Evolutionary conservation across 768 basidiomycete species (phyloP).

Genomic region (Leucocoprinus leucothites): DNA sequence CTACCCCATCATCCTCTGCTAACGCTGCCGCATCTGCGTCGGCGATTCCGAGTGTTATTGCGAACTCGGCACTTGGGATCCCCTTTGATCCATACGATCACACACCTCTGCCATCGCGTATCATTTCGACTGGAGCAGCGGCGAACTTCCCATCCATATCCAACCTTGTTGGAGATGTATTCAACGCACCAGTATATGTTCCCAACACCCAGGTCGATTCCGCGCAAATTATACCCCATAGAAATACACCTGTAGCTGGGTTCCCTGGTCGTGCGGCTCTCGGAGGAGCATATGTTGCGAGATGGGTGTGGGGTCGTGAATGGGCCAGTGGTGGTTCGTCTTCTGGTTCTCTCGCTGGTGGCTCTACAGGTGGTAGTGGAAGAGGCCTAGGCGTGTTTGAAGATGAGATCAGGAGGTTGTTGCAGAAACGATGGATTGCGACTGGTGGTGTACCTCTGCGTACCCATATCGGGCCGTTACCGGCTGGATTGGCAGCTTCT

Average conservation of each 20-base stretch:
- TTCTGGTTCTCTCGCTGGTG: neutral
- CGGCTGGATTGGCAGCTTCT: slow-evolving; percentile 15
- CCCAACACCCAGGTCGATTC: slow-evolving; percentile 75
- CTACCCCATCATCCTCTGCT: slow-evolving; percentile 12
- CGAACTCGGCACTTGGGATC: slow-evolving; percentile 42
- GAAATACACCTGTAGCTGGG: slow-evolving; percentile 69
- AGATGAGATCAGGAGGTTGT: slow-evolving; percentile 71
- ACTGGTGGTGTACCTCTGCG: slow-evolving; percentile 56
- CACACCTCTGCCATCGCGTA: slow-evolving; percentile 56
- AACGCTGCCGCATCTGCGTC: neutral
- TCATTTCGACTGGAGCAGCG: slow-evolving; percentile 75
- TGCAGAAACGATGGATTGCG: slow-evolving; percentile 73
- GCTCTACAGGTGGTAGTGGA: slow-evolving; percentile 15
- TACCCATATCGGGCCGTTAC: slow-evolving; percentile 49
- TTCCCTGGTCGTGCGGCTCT: slow-evolving; percentile 69
- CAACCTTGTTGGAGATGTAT: slow-evolving; percentile 76
- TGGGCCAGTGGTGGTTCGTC: slow-evolving; percentile 20
- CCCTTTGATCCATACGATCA: slow-evolving; percentile 80
- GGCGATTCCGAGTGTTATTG: slow-evolving; percentile 31
- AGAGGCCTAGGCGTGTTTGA: slow-evolving; percentile 64
- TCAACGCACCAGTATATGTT: slow-evolving; percentile 78
- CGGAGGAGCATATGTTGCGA: slow-evolving; percentile 74
- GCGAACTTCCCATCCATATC: slow-evolving; percentile 83
- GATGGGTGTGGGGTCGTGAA: slow-evolving; percentile 85
- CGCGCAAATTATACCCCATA: slow-evolving; percentile 67